Base-by-base conservation (phyloP, 2,329 filamentous ascomycete genomes). In the Pyrenophora graminea region DNA sequence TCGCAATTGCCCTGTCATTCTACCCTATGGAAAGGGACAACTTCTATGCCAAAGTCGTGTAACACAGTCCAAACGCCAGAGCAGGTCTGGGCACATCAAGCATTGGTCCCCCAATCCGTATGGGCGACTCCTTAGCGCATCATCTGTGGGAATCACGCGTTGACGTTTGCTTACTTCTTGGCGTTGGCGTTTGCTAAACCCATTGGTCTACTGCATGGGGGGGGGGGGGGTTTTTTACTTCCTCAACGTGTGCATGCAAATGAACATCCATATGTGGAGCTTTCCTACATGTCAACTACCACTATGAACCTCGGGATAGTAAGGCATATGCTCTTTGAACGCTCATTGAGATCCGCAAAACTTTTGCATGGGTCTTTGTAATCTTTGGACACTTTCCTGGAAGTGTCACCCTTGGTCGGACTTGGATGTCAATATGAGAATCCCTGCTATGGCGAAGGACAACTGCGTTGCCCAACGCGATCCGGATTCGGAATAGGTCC, bases 1-100 rank as follows among this genome's bases (percentile, higher is more conserved):
- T 50, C 52, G 42, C 49, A 55, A 55, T 40, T 39, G 30, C 31
- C 38, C 51, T 60, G 57, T 61, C 45, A 49, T 45, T 36, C 37
- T 31, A 53, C n/a, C 31, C 40, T 36, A 36, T 34, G 33, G 36
- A 39, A 33, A 32, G 42, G 32, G 32, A 37, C 17, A 38, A n/a
- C 12, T 34, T 33, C 34, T 25, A 32, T 34, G 32, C 39, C 15
- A 40, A 13, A 23, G 25, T 42, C 30, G 40, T 52, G 48, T 33
- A 36, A 36, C 17, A 48, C 21, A 19, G 36, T 12, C 10, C 40
- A 51, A 36, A 47, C 15, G 39, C 17, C 42, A 41, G 31, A 31
- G 33, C 23, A 12, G 30, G 31, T 46, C n/a, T 41, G 33, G n/a
- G 23, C 41, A 17, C 21, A 48, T 13, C 12, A 18, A 17, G 10